phyloP scores from a whole-genome alignment of 1,284 basidiomycete genomes.

The Ceratobasidium theobromae region DNA sequence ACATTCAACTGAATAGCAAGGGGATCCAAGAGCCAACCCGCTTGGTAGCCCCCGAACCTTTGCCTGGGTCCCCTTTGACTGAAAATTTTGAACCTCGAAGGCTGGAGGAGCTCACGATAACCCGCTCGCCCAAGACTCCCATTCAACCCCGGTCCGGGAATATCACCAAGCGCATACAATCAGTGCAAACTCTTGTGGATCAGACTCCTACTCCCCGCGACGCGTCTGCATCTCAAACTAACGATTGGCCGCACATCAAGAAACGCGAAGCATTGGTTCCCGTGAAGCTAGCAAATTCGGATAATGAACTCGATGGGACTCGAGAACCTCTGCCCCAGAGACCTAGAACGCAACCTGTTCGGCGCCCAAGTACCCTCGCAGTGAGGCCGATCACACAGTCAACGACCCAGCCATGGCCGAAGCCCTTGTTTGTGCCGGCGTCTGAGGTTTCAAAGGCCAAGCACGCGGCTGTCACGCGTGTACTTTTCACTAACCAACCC shows the following conservation, averaged over 20 bases:
- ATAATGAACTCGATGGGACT: not conserved
- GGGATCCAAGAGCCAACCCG: no score
- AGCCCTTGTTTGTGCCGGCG: not conserved
- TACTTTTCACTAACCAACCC: not conserved
- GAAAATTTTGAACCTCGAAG: no score
- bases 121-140: not conserved
- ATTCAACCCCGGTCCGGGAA: not conserved
- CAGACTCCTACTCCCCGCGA: no score
- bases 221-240: not conserved
- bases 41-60: no score
- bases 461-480: not conserved
- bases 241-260: not conserved
- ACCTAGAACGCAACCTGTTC: not conserved
- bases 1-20: no score
- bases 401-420: not conserved
- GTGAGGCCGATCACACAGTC: no score
- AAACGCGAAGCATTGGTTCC: not conserved
- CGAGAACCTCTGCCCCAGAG: not conserved
- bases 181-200: not conserved
- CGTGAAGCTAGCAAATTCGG: not conserved
- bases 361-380: not conserved
- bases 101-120: not conserved
- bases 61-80: no score
- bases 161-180: not conserved
- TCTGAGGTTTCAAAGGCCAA: not conserved